Evolutionary conservation across 768 basidiomycete species (phyloP).

Genomic region (Lentinus brumalis): DNA sequence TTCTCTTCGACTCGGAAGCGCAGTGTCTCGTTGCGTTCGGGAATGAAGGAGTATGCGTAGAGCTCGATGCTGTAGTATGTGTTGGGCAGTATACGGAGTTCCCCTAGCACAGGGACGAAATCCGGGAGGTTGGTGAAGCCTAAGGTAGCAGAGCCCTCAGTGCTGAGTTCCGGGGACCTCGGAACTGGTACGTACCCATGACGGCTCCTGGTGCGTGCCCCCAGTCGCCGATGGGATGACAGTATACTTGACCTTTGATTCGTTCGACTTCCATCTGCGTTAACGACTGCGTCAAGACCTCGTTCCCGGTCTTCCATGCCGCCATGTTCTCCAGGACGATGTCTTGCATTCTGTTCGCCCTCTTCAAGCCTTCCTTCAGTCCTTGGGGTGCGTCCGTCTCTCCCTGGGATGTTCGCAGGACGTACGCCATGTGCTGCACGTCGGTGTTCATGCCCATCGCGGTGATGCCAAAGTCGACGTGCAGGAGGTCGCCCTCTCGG

Average conservation of each 20-base stretch:
- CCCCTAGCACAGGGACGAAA: conserved; percentile 49
- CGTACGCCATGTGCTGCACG: conserved; percentile 58
- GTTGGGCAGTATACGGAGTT: conserved; percentile 47
- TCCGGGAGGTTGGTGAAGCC: conserved; percentile 47
- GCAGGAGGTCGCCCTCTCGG: conserved; percentile 51
- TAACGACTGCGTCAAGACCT: conserved; percentile 43
- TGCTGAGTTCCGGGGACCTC: background rate
- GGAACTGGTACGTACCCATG: conserved; percentile 40
- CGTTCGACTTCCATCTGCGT: conserved; percentile 47
- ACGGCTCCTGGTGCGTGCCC: conserved; percentile 55
- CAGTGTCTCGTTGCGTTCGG: conserved; percentile 50
- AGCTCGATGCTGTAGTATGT: conserved; percentile 59
- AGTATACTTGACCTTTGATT: conserved; percentile 52
- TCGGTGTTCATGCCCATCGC: conserved; percentile 59
- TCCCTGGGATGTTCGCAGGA: conserved; percentile 41
- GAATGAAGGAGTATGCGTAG: conserved; percentile 49
- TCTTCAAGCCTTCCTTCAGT: conserved; percentile 45
- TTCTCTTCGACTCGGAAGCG: conserved; percentile 49
- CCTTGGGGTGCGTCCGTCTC: conserved; percentile 47
- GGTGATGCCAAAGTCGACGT: conserved; percentile 57
- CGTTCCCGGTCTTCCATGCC: conserved; percentile 49
- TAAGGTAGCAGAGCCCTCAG: conserved; percentile 15
- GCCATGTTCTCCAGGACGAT: conserved; percentile 47
- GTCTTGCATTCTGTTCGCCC: conserved; percentile 55
- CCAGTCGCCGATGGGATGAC: conserved; percentile 58